Evolutionary conservation across 2,329 filamentous ascomycete species (phyloP), one percentile per base, ranked within the genome.

Genomic region (Exophiala mesophila): DNA sequence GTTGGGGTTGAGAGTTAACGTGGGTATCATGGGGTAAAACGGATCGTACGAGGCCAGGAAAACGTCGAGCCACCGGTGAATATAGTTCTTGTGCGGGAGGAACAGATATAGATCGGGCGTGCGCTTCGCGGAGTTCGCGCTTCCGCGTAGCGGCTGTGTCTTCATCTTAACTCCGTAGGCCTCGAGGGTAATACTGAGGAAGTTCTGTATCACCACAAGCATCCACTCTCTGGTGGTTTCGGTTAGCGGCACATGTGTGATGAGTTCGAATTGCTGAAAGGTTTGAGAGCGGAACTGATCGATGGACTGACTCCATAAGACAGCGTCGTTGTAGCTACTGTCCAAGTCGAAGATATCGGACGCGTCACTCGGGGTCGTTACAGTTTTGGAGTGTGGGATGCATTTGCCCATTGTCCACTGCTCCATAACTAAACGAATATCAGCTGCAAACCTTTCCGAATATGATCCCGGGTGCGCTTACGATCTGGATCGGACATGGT

Each of bases 141-240:
- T 8, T n/a, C 24, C 8, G 24, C 8, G n/a, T 8, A 28, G 8
- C 24, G 24, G 24, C 8, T 8, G 8, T 8, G 24, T n/a, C 8
- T 28, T 28, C 7, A 31, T 31, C 5, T 12, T 31, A 12, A 31
- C 13, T 12, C 29, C 29, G n/a, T 31, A 16, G n/a, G 17, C 29
- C 5, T 41, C 32, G 15, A 41, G 39, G 10, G 39, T 26, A 2
- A 41, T 10, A 8, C n/a, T 8, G n/a, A 41, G 36, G 16, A 41
- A 41, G 13, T 15, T 8, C 39, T 41, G 39, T 13, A 32, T 32
- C 7, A 26, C 36, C 2, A 9, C 39, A 6, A 21, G 30, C 21
- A 41, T 41, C 13, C 39, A 15, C 26, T 41, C 39, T n/a, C 39
- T 20, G 10, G 39, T 41, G 1, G 31, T 41, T 26, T 41, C 39